Conservation (phyloP, 2,329 filamentous ascomycete genomes). For the Alternaria gansuensis region DNA sequence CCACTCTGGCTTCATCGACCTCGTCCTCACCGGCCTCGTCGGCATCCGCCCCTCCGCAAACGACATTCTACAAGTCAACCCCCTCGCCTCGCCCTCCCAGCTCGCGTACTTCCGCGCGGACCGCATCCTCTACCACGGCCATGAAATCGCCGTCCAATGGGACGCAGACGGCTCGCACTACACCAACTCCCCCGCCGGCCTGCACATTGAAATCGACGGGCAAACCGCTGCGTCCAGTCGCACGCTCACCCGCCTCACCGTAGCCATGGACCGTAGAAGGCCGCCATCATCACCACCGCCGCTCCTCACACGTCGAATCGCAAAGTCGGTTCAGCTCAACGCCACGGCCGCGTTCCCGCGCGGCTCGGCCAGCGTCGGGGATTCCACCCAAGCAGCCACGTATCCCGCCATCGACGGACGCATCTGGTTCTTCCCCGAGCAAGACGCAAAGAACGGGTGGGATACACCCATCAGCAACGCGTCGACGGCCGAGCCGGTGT, state of each 20-base stretch:
- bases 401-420: slow-evolving; percentile 54
- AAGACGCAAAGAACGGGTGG: slow-evolving; percentile 54
- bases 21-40: slow-evolving; percentile 55
- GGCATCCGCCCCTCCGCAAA: slow-evolving; percentile 54
- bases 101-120: slow-evolving; percentile 56
- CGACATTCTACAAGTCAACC: slow-evolving; percentile 54
- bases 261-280: slow-evolving; percentile 28
- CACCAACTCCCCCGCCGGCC: slow-evolving; percentile 34
- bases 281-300: slow-evolving; percentile 39
- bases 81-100: slow-evolving; percentile 43
- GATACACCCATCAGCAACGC: slow-evolving; percentile 42
- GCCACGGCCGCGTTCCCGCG: slow-evolving; percentile 40
- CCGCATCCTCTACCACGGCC: slow-evolving; percentile 55
- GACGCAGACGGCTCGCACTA: slow-evolving; percentile 50
- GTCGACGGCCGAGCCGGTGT: slow-evolving; percentile 42
- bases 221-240: slow-evolving; percentile 43
- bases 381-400: slow-evolving; percentile 34
- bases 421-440: slow-evolving; percentile 52
- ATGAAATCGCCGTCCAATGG: slow-evolving; percentile 56
- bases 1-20: slow-evolving; percentile 57
- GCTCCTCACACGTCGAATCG: slow-evolving; percentile 33
- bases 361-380: slow-evolving; percentile 44
- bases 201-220: slow-evolving; percentile 51
- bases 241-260: slow-evolving; percentile 37
- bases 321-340: slow-evolving; percentile 52